Evolutionary conservation across 345 rosid species (phyloP).

Genomic region (Populus davidiana): DNA sequence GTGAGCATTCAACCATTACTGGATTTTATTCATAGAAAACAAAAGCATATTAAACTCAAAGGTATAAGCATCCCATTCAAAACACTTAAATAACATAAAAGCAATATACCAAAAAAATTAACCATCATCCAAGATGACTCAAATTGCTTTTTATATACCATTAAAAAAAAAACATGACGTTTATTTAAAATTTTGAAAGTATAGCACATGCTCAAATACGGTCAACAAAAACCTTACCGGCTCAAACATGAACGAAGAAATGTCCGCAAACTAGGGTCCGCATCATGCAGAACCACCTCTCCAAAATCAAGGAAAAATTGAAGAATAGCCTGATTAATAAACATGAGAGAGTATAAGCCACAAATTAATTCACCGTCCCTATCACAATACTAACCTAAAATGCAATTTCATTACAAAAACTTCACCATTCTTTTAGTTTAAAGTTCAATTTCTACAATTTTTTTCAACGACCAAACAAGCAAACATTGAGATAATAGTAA

Average conservation of each 20-base stretch:
- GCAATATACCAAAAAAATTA: not conserved
- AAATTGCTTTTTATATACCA: not conserved
- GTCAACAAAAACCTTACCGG: constrained; percentile 43
- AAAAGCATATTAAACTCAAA: constrained; percentile 5
- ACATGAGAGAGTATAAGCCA: not conserved
- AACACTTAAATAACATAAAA: not conserved
- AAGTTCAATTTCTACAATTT: no score
- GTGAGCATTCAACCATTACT: not conserved
- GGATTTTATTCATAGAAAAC: not conserved
- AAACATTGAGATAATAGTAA: no score
- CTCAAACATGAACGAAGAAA: constrained; percentile 86
- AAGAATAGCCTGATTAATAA: constrained; percentile 58
- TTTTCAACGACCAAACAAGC: no score
- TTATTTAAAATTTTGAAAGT: no score
- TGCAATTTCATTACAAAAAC: no score
- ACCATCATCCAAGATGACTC: not conserved
- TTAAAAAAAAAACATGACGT: no score
- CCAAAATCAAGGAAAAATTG: constrained; percentile 88
- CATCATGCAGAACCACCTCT: constrained; percentile 82
- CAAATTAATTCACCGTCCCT: not conserved
- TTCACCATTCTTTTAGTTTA: no score
- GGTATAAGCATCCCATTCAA: not conserved
- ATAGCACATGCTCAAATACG: no score
- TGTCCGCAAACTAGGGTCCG: constrained; percentile 73
- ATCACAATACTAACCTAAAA: no score